Base-by-base conservation (phyloP, 208 protist genomes). In the Acanthamoeba sp. region DNA sequence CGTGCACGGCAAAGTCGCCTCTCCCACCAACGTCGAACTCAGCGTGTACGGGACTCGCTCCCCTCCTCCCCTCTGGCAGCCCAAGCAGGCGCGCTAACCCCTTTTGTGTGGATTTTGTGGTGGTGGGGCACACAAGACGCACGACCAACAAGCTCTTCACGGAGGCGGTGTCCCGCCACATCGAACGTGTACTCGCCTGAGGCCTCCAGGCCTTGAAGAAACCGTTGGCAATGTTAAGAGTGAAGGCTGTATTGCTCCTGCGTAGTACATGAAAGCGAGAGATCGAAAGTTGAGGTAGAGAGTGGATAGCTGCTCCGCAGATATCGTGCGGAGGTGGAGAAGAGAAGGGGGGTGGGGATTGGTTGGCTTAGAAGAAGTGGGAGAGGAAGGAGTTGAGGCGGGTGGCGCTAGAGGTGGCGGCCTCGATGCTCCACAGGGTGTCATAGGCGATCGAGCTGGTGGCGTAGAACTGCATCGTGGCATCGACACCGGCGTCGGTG, bases 131-230 rank as follows among this genome's bases (percentile, higher is more conserved):
- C 45, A 14, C 59, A 69, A n/a, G 59, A n/a, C 73, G 73, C 73
- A 84, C 73, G 38, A 84, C 73, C 38, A 48, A 84, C 73, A 84
- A 84, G 34, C 45, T 84, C 45, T 84, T 55, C 73, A 84, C 73
- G 5, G 73, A 84, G 73, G 34, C 73, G 1, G 29, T 84, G 1
- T 45, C 73, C 7, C 38, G 73, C 14, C 45, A 55, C 45, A 32
- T 45, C 29, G 73, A 84, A n/a, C 73, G 73, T 22, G 45, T 84
- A 20, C 73, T 84, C 32, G 16, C 9, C 59, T 69, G 59, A 69
- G 12, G 45, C 12, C 9, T 50, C 45, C 12, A 16, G 4, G 45
- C 45, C 45, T 50, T 50, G 45, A n/a, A n/a, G n/a, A n/a, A n/a
- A n/a, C n/a, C n/a, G n/a, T n/a, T n/a, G n/a, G n/a, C n/a, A n/a